Conservation (phyloP, 1,284 basidiomycete species). For the Trametes pubescens region DNA sequence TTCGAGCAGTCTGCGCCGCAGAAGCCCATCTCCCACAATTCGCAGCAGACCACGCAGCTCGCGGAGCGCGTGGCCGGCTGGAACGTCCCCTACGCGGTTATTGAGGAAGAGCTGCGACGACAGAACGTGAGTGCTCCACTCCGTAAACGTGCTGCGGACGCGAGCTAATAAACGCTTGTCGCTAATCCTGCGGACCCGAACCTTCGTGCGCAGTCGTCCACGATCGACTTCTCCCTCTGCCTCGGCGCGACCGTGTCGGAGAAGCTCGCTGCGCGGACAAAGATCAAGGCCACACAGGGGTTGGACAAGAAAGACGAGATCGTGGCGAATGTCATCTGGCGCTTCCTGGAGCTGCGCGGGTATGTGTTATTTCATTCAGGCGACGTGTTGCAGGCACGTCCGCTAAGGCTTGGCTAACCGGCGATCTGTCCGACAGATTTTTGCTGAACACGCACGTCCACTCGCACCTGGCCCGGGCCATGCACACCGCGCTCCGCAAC, state of each 20-base stretch:
- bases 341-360: constrained; percentile 96
- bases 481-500: constrained; percentile 81
- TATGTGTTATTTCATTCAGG: constrained; percentile 45
- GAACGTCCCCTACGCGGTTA: constrained; percentile 87
- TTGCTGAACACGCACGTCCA: constrained; percentile 89
- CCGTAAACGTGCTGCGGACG: constrained; percentile 19
- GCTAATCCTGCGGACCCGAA: constrained; percentile 21
- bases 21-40: constrained; percentile 75
- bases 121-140: constrained; percentile 81
- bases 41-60: constrained; percentile 82
- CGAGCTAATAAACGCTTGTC: constrained; percentile 19
- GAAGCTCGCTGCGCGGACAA: constrained; percentile 81
- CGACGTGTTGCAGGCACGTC: constrained; percentile 13
- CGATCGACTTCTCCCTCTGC: constrained; percentile 97
- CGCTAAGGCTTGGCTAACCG: constrained; percentile 10
- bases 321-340: constrained; percentile 98
- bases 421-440: constrained; percentile 62
- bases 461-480: constrained; percentile 89
- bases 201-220: constrained; percentile 72
- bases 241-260: constrained; percentile 89
- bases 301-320: constrained; percentile 98
- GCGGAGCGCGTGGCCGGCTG: constrained; percentile 92
- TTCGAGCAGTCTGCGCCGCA: constrained; percentile 66
- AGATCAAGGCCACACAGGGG: constrained; percentile 57
- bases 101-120: constrained; percentile 94